Base-by-base conservation (phyloP, 2,329 filamentous ascomycete genomes). In the Paecilomyces niveus region DNA sequence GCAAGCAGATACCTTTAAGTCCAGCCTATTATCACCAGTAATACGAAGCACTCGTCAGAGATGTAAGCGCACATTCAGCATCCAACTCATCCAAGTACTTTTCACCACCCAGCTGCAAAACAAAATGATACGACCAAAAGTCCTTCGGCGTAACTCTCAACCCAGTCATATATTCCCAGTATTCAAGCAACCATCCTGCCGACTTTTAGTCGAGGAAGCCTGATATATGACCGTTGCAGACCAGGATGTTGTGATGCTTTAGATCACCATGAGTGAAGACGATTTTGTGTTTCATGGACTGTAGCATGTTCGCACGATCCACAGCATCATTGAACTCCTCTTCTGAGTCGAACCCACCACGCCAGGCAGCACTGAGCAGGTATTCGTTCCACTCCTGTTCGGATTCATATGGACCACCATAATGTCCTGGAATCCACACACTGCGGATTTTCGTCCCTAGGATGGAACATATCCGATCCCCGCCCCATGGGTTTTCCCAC, bases 141-240 rank as follows among this genome's bases (percentile, higher is more conserved):
- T n/a, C n/a, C 15, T 39, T 15, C n/a, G 35, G n/a, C 11, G 13
- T 39, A 6, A 39, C 5, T 15, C 13, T 15, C 35, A 72, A 61
- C 32, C 73, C 70, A 58, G 62, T 67, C 22, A 69, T 64, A 58
- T 71, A 76, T 59, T 76, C 72, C 72, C 69, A 76, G 62, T 76
- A 76, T 39, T 64, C 70, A n/a, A 72, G 73, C 61, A 72, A 74
- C 71, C 71, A 77, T 6, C 72, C 72, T 45, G 71, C 63, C 53
- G 65, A 71, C 55, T 76, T 73, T 74, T 71, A 77, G 63, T 78
- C 72, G 56, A 78, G 63, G 26, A 78, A 65, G 1, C 61, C 68
- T 52, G 62, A 63, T 22, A 70, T 61, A 22, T 57, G 10, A 24
- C 62, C 65, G 53, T 62, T 50, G 9, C 64, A 60, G 24, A 72